Evolutionary conservation across 768 basidiomycete genomes (phyloP).

Genomic region (Russula foetens): DNA sequence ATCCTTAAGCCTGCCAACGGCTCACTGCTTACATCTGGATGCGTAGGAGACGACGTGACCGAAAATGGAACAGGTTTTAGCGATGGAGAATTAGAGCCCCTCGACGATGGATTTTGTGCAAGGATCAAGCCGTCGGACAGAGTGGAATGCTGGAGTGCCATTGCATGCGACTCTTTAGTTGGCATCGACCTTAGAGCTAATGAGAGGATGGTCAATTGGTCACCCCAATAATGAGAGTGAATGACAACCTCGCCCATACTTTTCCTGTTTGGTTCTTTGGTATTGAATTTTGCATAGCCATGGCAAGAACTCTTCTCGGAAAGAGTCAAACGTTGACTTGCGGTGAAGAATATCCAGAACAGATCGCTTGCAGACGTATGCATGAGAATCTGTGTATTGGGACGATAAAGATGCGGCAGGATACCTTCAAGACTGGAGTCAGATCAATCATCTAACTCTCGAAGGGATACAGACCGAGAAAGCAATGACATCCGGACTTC

Average conservation of each 20-base stretch:
- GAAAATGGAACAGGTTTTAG: constrained; percentile 30
- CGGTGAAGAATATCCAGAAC: constrained; percentile 64
- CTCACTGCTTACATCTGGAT: constrained; percentile 29
- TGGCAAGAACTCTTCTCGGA: constrained; percentile 85
- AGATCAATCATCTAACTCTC: neutral
- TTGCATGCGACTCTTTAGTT: constrained; percentile 38
- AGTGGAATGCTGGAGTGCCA: constrained; percentile 56
- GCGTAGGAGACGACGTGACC: constrained; percentile 38
- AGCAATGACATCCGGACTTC: constrained; percentile 71
- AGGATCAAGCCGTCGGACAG: constrained; percentile 26
- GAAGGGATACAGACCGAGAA: constrained; percentile 42
- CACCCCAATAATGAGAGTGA: neutral
- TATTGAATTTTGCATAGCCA: constrained; percentile 89
- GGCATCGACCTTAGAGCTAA: constrained; percentile 41
- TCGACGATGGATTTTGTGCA: constrained; percentile 2
- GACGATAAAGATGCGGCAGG: constrained; percentile 63
- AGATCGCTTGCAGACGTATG: constrained; percentile 76
- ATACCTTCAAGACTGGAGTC: constrained; percentile 38
- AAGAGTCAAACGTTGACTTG: constrained; percentile 67
- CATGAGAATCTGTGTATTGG: constrained; percentile 75
- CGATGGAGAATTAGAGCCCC: constrained; percentile 19
- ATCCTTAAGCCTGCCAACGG: constrained; percentile 48
- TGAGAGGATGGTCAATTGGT: neutral
- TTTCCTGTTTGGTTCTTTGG: constrained; percentile 47
- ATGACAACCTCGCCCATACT: constrained; percentile 48